phyloP scores from a whole-genome alignment of 495 filamentous ascomycete genomes.

The Aspergillus ostianus region DNA sequence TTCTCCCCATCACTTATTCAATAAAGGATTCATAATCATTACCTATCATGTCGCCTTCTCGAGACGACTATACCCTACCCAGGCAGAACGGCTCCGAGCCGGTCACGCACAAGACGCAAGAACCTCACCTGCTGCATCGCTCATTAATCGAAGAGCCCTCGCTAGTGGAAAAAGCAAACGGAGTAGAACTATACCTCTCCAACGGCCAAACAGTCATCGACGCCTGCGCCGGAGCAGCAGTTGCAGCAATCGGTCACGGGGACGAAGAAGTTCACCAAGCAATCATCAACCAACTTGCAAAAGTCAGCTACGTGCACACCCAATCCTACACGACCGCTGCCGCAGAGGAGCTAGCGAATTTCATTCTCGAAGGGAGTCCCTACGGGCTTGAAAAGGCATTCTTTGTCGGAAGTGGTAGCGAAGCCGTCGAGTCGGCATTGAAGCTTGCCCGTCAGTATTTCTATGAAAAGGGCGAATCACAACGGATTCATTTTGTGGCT shows the following conservation, averaged over 20 bases:
- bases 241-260: slow-evolving; percentile 31
- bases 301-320: slow-evolving; percentile 39
- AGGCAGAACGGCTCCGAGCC: background rate
- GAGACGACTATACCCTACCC: background rate
- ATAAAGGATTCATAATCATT: background rate
- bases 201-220: slow-evolving; percentile 2
- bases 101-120: background rate
- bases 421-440: slow-evolving; percentile 58
- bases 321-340: slow-evolving; percentile 34
- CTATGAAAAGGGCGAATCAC: slow-evolving; percentile 24
- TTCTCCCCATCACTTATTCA: background rate
- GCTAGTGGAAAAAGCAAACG: background rate
- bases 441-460: slow-evolving; percentile 48
- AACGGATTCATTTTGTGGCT: slow-evolving; percentile 52
- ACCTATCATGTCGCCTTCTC: background rate
- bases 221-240: slow-evolving; percentile 29
- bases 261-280: slow-evolving; percentile 32
- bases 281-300: slow-evolving; percentile 33
- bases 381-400: slow-evolving; percentile 15
- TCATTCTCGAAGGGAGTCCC: slow-evolving; percentile 27
- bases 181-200: background rate
- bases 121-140: background rate
- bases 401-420: slow-evolving; percentile 37
- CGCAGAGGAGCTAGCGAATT: slow-evolving; percentile 26
- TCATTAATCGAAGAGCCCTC: background rate